Evolutionary conservation across 192 early-diverging fungal genomes (phyloP).

Genomic region (Coemansia sp.): DNA sequence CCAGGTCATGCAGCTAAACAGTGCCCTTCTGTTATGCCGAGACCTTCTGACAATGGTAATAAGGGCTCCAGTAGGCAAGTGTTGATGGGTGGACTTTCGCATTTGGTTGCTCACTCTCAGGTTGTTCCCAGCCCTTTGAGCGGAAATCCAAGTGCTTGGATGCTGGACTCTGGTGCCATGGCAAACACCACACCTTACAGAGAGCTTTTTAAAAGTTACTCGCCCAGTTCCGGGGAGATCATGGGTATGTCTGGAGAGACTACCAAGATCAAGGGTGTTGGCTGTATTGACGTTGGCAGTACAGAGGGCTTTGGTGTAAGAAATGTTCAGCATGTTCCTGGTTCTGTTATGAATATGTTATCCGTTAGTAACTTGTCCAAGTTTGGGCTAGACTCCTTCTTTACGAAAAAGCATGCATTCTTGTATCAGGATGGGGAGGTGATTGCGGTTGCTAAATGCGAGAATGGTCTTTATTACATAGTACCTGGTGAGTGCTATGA

Average conservation of each 20-base stretch:
- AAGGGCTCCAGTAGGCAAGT: slow-evolving; percentile 9
- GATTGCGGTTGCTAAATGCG: not conserved
- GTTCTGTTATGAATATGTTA: not conserved
- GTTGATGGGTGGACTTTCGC: slow-evolving; percentile 8
- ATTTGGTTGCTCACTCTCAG: slow-evolving; percentile 4
- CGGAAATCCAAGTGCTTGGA: not conserved
- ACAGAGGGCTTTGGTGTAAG: slow-evolving; percentile 4
- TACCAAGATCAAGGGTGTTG: slow-evolving; percentile 5
- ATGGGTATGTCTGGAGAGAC: slow-evolving; percentile 13
- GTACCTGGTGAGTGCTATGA: slow-evolving; percentile 4
- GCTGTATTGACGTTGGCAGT: slow-evolving; percentile 1
- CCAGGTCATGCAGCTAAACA: slow-evolving; percentile 7
- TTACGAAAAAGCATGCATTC: slow-evolving; percentile 1
- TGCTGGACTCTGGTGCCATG: slow-evolving; percentile 7
- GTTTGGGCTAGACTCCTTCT: not conserved
- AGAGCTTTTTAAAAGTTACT: slow-evolving; percentile 4
- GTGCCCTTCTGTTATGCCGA: not conserved
- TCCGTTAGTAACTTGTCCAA: slow-evolving; percentile 2
- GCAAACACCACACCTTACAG: slow-evolving; percentile 10
- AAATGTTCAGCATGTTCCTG: slow-evolving; percentile 11
- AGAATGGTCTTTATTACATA: not conserved
- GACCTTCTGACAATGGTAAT: not conserved
- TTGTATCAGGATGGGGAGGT: not conserved
- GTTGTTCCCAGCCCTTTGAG: not conserved
- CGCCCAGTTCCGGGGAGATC: slow-evolving; percentile 9